Evolutionary conservation across 768 basidiomycete genomes (phyloP), one percentile per base, ranked within the genome.

Genomic region (Termitomyces sp.): DNA sequence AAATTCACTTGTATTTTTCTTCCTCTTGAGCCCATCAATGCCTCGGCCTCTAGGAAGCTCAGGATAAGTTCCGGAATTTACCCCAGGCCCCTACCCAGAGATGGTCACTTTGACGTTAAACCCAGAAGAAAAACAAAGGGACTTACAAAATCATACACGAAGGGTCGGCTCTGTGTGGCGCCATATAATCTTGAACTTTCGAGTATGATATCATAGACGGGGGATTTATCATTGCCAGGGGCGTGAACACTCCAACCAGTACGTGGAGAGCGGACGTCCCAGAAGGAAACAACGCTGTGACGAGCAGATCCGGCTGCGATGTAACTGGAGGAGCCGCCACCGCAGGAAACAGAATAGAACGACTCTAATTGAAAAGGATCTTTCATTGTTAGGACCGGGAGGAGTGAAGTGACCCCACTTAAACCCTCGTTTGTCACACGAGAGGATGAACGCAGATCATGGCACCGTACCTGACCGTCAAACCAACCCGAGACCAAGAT

Each of bases 111-210:
- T 51, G 8, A 39, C 29, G 22, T 31, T 34, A 20, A 34, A 45
- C 36, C n/a, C n/a, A n/a, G 28, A 59, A 6, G 24, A 18, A 18
- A 18, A n/a, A 22, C 2, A 15, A 36, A 34, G 2, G 26, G 51
- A 73, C 77, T 69, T 63, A 80, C 81, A 65, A 94, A 92, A 69
- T 93, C 90, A 53, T 85, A 83, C 13, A 91, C 84, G 66, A 91
- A 92, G 6, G 88, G 81, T 45, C 90, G 73, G 61, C 83, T 85
- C 66, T 92, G 84, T 9, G 88, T 92, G 4, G 77, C 89, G 12
- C 90, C 92, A 62, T 87, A 93, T 46, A 92, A 70, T 41, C 92
- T 83, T 16, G 88, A 87, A 60, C 88, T 86, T 69, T 94, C 92
- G 22, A 92, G 72, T 34, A 85, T 68, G 49, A 93, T 68, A 6